Conservation (phyloP, 345 rosid species). For the Draba incana region DNA sequence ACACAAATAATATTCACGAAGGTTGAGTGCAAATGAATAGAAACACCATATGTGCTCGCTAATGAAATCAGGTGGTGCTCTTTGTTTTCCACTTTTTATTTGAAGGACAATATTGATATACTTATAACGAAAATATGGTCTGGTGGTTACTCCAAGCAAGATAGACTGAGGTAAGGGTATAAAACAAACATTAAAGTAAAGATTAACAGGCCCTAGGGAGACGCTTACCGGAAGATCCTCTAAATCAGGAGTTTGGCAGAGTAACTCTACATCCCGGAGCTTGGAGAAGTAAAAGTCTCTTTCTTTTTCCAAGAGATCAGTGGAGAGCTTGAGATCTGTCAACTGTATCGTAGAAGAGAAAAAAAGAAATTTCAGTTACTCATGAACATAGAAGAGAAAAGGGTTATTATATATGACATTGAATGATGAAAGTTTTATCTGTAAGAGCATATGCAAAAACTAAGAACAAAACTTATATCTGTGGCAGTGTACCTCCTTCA, state of each 20-base stretch:
- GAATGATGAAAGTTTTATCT: neutral
- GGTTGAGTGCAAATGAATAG: neutral
- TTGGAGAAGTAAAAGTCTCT: slow-evolving; percentile 93
- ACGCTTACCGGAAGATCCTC: slow-evolving; percentile 63
- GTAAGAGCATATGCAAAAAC: neutral
- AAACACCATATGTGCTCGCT: neutral
- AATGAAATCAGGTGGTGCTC: neutral
- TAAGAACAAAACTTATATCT: slow-evolving; percentile 7
- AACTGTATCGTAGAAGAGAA: slow-evolving; percentile 46
- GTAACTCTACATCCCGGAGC: slow-evolving; percentile 77
- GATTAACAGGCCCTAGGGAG: neutral
- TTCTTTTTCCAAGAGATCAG: slow-evolving; percentile 79
- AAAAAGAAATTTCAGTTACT: slow-evolving; percentile 11
- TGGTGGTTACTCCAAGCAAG: slow-evolving; percentile 25
- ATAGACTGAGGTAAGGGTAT: slow-evolving; percentile 4
- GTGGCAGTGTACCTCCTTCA: slow-evolving; percentile 64
- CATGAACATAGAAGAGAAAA: neutral
- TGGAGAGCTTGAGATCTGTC: slow-evolving; percentile 78
- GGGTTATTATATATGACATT: neutral
- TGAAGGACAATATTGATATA: neutral
- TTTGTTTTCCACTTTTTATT: neutral
- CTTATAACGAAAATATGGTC: neutral
- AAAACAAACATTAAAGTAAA: neutral
- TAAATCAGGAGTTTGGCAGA: slow-evolving; percentile 75
- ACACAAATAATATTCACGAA: slow-evolving; percentile 1